These are phyloP conservation scores for Copromyces sp. DNA, from an alignment of 495 filamentous ascomycete genomes.

Conservation along the genomic window DNA sequence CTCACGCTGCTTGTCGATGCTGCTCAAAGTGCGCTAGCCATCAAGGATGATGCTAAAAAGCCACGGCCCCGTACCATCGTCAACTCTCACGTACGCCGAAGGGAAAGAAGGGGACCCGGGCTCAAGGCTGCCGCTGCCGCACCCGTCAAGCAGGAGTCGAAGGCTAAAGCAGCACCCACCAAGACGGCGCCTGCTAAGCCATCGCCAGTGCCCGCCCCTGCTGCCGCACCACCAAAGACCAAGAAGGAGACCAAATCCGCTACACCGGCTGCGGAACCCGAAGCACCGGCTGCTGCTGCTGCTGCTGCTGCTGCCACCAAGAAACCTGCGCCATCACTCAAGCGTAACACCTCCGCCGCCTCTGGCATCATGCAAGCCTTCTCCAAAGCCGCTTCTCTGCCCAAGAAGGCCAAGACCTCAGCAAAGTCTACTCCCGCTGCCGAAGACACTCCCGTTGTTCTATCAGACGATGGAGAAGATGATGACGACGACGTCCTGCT, in stretches of 20 bases:
- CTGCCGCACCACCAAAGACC: constrained; percentile 10
- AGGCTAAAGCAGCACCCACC: constrained; percentile 4
- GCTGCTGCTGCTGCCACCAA: constrained; percentile 22
- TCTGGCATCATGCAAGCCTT: constrained; percentile 71
- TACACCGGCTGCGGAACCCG: constrained; percentile 14
- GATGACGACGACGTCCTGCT: constrained; percentile 44
- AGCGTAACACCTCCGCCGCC: constrained; percentile 41
- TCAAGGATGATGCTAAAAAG: constrained; percentile 12
- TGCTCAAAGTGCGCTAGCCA: constrained; percentile 48
- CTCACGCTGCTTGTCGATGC: constrained; percentile 64
- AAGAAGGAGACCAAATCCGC: constrained; percentile 28
- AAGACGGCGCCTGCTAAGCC: constrained; percentile 11
- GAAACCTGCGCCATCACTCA: constrained; percentile 35
- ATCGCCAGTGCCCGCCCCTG: constrained; percentile 13
- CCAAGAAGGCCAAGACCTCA: constrained; percentile 42
- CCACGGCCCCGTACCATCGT: constrained; percentile 17
- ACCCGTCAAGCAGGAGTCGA: constrained; percentile 1
- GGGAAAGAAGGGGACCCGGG: constrained; percentile 24
- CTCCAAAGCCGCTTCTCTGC: constrained; percentile 62
- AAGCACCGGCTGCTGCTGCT: constrained; percentile 17
- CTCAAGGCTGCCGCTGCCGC: constrained; percentile 10
- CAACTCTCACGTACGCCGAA: constrained; percentile 28
- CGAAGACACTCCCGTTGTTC: constrained; percentile 50
- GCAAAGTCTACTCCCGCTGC: constrained; percentile 31
- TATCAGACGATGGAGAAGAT: constrained; percentile 64